Evolutionary conservation across 208 protist species (phyloP).

Genomic region (Crithidia sp.): DNA sequence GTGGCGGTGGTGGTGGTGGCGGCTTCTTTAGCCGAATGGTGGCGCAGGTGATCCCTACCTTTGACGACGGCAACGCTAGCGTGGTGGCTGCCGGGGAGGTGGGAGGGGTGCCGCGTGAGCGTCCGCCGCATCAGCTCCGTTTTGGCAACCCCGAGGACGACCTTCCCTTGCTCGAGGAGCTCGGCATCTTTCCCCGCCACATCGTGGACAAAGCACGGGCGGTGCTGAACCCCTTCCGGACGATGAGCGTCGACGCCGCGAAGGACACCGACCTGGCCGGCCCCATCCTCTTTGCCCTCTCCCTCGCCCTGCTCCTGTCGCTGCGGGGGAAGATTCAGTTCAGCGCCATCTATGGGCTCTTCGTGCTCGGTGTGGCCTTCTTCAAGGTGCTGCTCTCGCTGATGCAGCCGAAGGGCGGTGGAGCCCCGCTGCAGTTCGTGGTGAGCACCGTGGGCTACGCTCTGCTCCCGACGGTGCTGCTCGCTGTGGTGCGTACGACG

Average conservation of each 20-base stretch:
- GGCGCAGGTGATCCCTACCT: slow-evolving; percentile 18
- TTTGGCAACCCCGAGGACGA: slow-evolving; percentile 88
- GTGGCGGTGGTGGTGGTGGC: not conserved
- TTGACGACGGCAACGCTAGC: slow-evolving; percentile 20
- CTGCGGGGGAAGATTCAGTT: slow-evolving; percentile 85
- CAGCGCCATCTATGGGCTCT: slow-evolving; percentile 83
- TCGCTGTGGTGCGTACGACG: slow-evolving; percentile 54
- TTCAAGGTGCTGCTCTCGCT: slow-evolving; percentile 79
- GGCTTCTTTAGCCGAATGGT: slow-evolving; percentile 30
- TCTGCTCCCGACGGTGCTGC: slow-evolving; percentile 76
- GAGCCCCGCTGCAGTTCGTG: slow-evolving; percentile 70
- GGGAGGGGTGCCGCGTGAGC: slow-evolving; percentile 5
- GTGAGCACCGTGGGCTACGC: slow-evolving; percentile 81
- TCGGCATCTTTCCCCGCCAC: slow-evolving; percentile 67
- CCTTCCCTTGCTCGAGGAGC: slow-evolving; percentile 81
- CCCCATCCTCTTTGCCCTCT: slow-evolving; percentile 74
- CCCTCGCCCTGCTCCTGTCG: slow-evolving; percentile 69
- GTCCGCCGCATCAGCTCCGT: slow-evolving; percentile 64
- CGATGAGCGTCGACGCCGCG: slow-evolving; percentile 32
- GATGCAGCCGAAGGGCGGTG: slow-evolving; percentile 49
- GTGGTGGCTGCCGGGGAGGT: not conserved
- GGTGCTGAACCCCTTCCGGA: slow-evolving; percentile 75
- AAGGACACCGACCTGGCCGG: slow-evolving; percentile 80
- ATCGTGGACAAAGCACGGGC: slow-evolving; percentile 63
- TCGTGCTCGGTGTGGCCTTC: slow-evolving; percentile 67